Conservation (phyloP, 2,329 filamentous ascomycete species). For the Colletotrichum aenigma region DNA sequence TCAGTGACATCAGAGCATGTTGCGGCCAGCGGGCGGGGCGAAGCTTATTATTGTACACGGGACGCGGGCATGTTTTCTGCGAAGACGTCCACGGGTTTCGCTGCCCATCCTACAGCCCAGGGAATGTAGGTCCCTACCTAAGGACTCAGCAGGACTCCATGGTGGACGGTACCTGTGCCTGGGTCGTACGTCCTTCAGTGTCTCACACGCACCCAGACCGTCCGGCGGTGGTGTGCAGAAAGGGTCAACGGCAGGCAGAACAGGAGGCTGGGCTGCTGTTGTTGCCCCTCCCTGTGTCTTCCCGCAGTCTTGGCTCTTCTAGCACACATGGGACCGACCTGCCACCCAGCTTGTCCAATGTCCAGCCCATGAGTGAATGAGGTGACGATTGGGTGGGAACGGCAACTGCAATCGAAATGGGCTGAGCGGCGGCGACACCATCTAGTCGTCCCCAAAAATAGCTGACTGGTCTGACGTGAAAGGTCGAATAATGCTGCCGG, state of each 20-base stretch:
- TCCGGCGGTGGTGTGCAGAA: background rate
- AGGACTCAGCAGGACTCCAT: background rate
- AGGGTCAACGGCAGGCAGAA: background rate
- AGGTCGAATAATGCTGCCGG: background rate
- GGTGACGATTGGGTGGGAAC: slow-evolving; percentile 2
- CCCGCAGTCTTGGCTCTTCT: background rate
- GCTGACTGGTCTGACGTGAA: background rate
- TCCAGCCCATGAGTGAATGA: background rate
- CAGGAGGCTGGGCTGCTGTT: background rate
- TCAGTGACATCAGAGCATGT: slow-evolving; percentile 18
- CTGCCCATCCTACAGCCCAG: background rate
- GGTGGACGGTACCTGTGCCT: background rate
- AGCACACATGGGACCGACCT: background rate
- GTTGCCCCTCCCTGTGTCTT: background rate
- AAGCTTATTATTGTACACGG: slow-evolving; percentile 15
- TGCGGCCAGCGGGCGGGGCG: slow-evolving; percentile 13
- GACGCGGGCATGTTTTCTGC: slow-evolving; percentile 8
- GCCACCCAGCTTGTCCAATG: background rate
- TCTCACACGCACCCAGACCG: background rate
- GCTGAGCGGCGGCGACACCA: background rate
- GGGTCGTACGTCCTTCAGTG: background rate
- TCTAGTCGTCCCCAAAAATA: background rate
- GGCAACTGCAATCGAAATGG: background rate
- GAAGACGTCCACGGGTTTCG: background rate
- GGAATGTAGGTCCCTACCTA: background rate